Percentiles rank a stretch among this genome's conserved stretches.
These are phyloP conservation scores for Tylopilus sp. DNA, from an alignment of 1,284 basidiomycete genomes.

Conservation along the genomic window DNA sequence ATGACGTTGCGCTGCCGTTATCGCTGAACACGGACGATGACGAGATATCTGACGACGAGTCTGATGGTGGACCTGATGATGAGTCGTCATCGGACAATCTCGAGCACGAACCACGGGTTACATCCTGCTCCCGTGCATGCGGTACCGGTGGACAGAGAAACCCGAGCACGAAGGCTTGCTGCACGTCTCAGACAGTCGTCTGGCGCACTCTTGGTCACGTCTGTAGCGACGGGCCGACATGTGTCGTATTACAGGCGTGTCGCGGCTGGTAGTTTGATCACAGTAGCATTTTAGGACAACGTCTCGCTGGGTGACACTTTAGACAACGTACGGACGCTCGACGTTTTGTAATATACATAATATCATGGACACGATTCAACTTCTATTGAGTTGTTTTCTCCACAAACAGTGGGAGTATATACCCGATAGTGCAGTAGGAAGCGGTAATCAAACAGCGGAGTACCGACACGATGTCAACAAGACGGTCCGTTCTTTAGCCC, in stretches of 20 bases:
- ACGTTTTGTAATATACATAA: too few species aligned
- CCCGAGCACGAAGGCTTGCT: not conserved
- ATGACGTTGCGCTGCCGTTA: not conserved
- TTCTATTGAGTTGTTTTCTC: too few species aligned
- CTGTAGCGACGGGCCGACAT: not conserved
- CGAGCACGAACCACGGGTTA: too few species aligned
- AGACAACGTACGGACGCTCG: too few species aligned
- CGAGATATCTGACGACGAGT: not conserved
- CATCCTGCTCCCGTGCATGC: too few species aligned
- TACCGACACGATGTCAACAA: not conserved
- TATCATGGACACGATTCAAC: too few species aligned
- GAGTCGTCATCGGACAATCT: not conserved
- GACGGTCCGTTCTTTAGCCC: too few species aligned
- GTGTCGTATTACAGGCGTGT: not conserved
- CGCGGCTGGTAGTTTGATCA: not conserved
- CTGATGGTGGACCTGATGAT: too few species aligned
- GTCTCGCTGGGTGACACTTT: too few species aligned
- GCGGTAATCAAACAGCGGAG: not conserved
- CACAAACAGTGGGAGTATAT: too few species aligned
- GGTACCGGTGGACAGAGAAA: not conserved
- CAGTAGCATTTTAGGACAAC: too few species aligned
- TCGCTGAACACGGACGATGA: not conserved
- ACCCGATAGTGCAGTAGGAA: not conserved
- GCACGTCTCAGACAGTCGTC: not conserved
- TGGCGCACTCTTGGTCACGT: not conserved